A percentile compares a stretch with the other conserved stretches of the same genome.
These are phyloP conservation scores for Triangularia setosa DNA, from an alignment of 2,329 filamentous ascomycete species.

Conservation along the genomic window DNA sequence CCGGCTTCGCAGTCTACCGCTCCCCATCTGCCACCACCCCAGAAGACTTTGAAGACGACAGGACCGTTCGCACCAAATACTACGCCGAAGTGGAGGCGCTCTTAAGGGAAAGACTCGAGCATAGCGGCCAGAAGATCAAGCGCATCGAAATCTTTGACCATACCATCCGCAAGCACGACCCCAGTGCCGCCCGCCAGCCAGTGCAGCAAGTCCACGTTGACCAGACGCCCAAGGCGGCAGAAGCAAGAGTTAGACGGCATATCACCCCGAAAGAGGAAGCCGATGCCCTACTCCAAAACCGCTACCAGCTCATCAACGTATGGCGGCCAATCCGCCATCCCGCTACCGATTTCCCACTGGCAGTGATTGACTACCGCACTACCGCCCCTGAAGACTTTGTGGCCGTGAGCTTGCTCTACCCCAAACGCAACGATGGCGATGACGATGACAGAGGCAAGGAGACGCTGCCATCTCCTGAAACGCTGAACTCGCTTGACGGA, in stretches of 20 bases:
- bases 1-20: conserved; percentile 55
- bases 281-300: conserved; percentile 51
- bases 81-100: conserved; percentile 59
- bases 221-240: conserved; percentile 62
- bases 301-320: conserved; percentile 60
- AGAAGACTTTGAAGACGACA: conserved; percentile 49
- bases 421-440: conserved; percentile 38
- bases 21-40: conserved; percentile 48
- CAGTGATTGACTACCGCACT: conserved; percentile 60
- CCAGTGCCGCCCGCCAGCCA: conserved; percentile 56
- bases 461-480: conserved; percentile 45
- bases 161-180: conserved; percentile 57
- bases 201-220: conserved; percentile 70
- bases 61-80: conserved; percentile 51
- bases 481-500: conserved; percentile 48
- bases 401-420: conserved; percentile 60
- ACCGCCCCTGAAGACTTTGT: conserved; percentile 56
- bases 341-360: conserved; percentile 60
- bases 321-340: conserved; percentile 64
- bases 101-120: conserved; percentile 48
- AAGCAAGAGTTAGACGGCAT: conserved; percentile 58
- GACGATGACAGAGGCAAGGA: conserved; percentile 60
- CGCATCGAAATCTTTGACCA: conserved; percentile 70
- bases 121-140: conserved; percentile 49
- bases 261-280: conserved; percentile 49